A percentile compares a stretch with the other conserved stretches of the same genome.
Conservation (phyloP, 1,284 basidiomycete genomes). For the Cutaneotrichosporon sp. region DNA sequence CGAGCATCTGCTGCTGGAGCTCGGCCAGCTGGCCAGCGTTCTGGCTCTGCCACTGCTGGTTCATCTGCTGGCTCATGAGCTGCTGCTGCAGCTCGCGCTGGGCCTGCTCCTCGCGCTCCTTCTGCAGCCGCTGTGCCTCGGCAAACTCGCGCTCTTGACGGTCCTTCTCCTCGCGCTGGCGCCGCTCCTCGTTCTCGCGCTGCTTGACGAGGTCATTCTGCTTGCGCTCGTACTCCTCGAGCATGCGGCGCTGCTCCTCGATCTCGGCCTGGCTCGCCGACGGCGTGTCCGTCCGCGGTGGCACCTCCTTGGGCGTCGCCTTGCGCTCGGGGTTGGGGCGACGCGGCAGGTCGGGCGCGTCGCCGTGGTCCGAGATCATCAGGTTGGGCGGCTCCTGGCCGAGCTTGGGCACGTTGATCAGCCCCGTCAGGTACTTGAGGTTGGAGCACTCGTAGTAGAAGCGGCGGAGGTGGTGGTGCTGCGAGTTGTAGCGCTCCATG, state of each 20-base stretch:
- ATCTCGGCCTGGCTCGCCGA: conserved; percentile 75
- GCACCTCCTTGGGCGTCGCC: conserved; percentile 65
- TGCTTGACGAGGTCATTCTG: conserved; percentile 78
- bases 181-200: conserved; percentile 79
- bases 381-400: conserved; percentile 95
- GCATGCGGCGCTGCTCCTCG: conserved; percentile 89
- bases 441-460: conserved; percentile 99
- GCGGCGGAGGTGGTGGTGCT: conserved; percentile 86
- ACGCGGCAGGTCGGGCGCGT: conserved; percentile 80
- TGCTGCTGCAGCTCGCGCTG: conserved; percentile 71
- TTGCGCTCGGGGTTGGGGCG: conserved; percentile 65
- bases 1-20: conserved; percentile 86
- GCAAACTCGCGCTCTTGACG: conserved; percentile 89
- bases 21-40: conserved; percentile 60
- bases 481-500: conserved; percentile 77
- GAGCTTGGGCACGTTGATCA: conserved; percentile 95
- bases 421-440: conserved; percentile 89
- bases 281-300: conserved; percentile 60
- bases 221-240: conserved; percentile 96
- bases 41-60: conserved; percentile 55
- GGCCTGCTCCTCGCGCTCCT: conserved; percentile 85
- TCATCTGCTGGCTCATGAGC: conserved; percentile 65
- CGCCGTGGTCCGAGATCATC: conserved; percentile 57
- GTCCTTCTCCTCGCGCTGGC: conserved; percentile 72
- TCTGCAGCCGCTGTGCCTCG: conserved; percentile 58